These are phyloP conservation scores for Saccharomycopsis hybrid DNA, from an alignment of 1,139 yeast species.

Conservation along the genomic window DNA sequence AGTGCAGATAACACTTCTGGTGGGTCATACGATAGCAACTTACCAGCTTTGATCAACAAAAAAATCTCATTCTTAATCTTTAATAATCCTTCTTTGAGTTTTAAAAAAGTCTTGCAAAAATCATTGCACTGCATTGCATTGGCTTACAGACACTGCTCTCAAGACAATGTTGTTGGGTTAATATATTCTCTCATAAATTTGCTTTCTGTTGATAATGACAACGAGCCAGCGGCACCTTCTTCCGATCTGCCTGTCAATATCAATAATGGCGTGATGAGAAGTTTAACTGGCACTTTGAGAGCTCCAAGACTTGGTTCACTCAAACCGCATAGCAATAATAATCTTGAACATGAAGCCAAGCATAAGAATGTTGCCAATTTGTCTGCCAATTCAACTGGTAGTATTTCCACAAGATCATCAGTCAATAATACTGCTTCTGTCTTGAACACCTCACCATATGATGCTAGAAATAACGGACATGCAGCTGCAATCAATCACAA, in stretches of 20 bases:
- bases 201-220: slow-evolving; percentile 46
- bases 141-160: slow-evolving; percentile 42
- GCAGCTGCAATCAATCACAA: neutral
- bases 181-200: slow-evolving; percentile 79
- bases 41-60: slow-evolving; percentile 15
- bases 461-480: neutral
- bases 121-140: slow-evolving; percentile 40
- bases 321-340: slow-evolving; percentile 7
- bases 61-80: slow-evolving; percentile 12
- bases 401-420: neutral
- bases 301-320: slow-evolving; percentile 27
- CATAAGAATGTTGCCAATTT: neutral
- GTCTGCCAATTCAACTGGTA: neutral
- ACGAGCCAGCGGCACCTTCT: slow-evolving; percentile 24
- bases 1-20: neutral
- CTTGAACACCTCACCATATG: neutral
- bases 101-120: slow-evolving; percentile 19
- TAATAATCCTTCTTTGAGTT: slow-evolving; percentile 12
- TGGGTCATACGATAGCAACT: neutral
- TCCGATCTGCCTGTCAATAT: slow-evolving; percentile 22
- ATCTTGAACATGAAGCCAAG: neutral
- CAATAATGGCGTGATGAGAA: slow-evolving; percentile 24
- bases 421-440: neutral
- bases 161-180: slow-evolving; percentile 81
- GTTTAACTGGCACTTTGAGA: slow-evolving; percentile 24